Evolutionary conservation across 441 rosid species (phyloP), one percentile per base, ranked within the genome.

Genomic region (Dalechampia spathulata): DNA sequence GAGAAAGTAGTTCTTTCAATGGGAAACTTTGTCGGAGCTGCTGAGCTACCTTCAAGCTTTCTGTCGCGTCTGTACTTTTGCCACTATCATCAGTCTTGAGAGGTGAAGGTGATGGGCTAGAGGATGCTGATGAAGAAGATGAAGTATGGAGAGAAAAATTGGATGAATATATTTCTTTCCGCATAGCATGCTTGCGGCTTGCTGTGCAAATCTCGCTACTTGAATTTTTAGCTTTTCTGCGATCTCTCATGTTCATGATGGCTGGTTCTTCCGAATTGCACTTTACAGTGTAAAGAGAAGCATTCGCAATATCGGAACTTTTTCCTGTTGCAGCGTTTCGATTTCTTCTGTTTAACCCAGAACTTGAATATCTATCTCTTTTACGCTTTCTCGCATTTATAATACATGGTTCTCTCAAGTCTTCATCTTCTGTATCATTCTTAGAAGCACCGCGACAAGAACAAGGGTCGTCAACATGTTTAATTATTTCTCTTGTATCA

Each of bases 31-130:
- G n/a, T n/a, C n/a, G n/a, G n/a, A n/a, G n/a, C n/a, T n/a, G n/a
- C n/a, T n/a, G n/a, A n/a, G n/a, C n/a, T n/a, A 82, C 92, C 85
- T 70, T 76, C 39, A 43, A 25, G 28, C 50, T 62, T 54, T 64
- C 58, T 15, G n/a, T 39, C 46, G 52, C 49, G 55, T 69, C 25
- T 44, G 39, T 42, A 43, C 60, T 55, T n/a, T 32, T 63, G 62
- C 68, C 47, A 49, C 62, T 57, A 34, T 20, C 34, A 36, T 76
- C 64, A 37, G 66, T 65, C 48, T 52, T 63, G 39, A 42, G 3
- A 43, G 58, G 53, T 48, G 79, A 62, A 55, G 17, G 38, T 25
- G 71, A 42, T 43, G 64, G 66, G 44, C 49, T 12, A 0, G 67
- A 46, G 15, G 64, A 63, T 21, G 72, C 45, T 0, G 62, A 52